Conservation (phyloP, 805 yeast species). For the Candida ipomoeae region DNA sequence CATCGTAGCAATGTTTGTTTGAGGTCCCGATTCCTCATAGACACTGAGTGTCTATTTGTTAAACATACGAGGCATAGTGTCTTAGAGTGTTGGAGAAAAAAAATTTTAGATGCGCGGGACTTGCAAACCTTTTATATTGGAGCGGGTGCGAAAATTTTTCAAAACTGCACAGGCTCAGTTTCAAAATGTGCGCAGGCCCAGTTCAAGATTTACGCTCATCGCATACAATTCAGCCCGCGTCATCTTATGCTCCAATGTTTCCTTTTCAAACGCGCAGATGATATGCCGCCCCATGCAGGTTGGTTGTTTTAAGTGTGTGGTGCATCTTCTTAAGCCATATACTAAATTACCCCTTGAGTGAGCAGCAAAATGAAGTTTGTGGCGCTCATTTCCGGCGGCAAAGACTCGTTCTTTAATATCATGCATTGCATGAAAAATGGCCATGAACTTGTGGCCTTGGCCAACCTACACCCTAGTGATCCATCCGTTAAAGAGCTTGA, state of each 20-base stretch:
- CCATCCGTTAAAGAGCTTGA: constrained; percentile 60
- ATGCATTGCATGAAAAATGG: constrained; percentile 81
- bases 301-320: not conserved
- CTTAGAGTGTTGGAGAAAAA: constrained; percentile 18
- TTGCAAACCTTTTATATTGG: constrained; percentile 3
- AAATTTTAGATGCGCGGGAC: constrained; percentile 1
- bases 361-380: constrained; percentile 69
- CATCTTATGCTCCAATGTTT: not conserved
- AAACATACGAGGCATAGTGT: constrained; percentile 64
- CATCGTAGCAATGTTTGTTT: constrained; percentile 14
- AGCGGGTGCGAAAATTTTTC: constrained; percentile 10
- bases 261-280: not conserved
- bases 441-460: constrained; percentile 82
- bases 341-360: not conserved
- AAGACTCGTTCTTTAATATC: constrained; percentile 89
- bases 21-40: constrained; percentile 75
- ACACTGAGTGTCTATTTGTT: constrained; percentile 8
- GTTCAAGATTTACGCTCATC: constrained; percentile 2
- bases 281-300: not conserved
- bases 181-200: constrained; percentile 2
- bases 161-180: constrained; percentile 1
- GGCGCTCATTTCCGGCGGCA: constrained; percentile 92
- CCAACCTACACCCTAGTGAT: constrained; percentile 68
- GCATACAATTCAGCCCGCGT: not conserved
- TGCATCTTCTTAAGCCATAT: not conserved